These are phyloP conservation scores for Phialemonium atrogriseum DNA, from an alignment of 2,329 filamentous ascomycete species.

Conservation along the genomic window DNA sequence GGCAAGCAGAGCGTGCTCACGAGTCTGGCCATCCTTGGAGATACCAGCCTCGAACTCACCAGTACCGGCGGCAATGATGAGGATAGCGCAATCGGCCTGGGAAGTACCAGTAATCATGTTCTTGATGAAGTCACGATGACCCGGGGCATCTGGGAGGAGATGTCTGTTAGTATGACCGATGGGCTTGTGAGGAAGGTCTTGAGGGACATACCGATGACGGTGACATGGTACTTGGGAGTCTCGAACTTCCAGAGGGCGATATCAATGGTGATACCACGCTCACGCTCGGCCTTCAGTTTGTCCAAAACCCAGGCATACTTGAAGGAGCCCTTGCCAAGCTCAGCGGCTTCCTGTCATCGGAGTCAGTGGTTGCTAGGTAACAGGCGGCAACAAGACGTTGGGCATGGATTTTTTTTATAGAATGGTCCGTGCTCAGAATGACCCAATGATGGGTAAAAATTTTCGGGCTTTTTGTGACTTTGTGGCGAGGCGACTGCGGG, in stretches of 20 bases:
- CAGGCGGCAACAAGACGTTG: not conserved
- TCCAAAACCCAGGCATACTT: conserved; percentile 99
- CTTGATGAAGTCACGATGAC: conserved; percentile 99
- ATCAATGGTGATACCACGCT: conserved; percentile 99
- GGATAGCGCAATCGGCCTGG: conserved; percentile 98
- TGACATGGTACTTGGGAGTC: conserved; percentile 95
- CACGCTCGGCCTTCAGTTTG: conserved; percentile 99
- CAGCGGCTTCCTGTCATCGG: conserved; percentile 76
- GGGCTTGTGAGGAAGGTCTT: conserved; percentile 4
- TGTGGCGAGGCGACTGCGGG: conserved; percentile 6
- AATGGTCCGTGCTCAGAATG: conserved; percentile 5
- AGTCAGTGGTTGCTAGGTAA: conserved; percentile 16
- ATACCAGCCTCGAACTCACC: conserved; percentile 99
- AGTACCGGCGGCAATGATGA: conserved; percentile 99
- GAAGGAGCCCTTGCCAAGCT: conserved; percentile 99
- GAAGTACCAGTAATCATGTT: conserved; percentile 99
- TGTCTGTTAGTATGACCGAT: conserved; percentile 11
- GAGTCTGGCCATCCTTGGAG: conserved; percentile 99
- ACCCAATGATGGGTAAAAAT: conserved; percentile 3
- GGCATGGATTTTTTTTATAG: not conserved
- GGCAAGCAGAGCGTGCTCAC: conserved; percentile 99
- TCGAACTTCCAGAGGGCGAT: conserved; percentile 99
- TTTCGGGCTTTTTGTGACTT: not conserved
- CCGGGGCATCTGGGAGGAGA: conserved; percentile 67
- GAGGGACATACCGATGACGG: conserved; percentile 82